These are phyloP conservation scores for Rugosomyces carneus DNA, from an alignment of 1,284 basidiomycete species.

Conservation along the genomic window DNA sequence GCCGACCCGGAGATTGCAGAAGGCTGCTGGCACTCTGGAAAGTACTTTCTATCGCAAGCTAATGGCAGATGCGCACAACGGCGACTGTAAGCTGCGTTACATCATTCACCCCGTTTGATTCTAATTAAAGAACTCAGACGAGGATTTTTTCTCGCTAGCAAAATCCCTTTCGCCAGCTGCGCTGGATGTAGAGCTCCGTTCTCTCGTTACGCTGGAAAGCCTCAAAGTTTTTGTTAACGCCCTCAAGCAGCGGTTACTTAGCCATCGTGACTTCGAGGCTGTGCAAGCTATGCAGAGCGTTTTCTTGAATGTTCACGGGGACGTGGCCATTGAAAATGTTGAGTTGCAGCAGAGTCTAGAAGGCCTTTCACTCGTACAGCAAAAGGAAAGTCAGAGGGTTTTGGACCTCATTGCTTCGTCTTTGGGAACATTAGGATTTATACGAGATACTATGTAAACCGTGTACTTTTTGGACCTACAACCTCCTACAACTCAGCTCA, in stretches of 20 bases:
- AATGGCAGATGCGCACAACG: constrained; percentile 46
- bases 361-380: constrained; percentile 56
- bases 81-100: constrained; percentile 56
- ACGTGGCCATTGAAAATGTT: constrained; percentile 65
- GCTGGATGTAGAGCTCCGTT: constrained; percentile 87
- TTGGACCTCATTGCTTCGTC: constrained; percentile 66
- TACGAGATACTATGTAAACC: constrained; percentile 38
- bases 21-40: constrained; percentile 49
- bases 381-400: constrained; percentile 67
- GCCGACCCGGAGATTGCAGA: constrained; percentile 49
- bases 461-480: no score
- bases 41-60: constrained; percentile 75
- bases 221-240: constrained; percentile 72
- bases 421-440: constrained; percentile 67
- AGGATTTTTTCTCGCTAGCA: constrained; percentile 79
- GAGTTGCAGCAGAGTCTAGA: constrained; percentile 59
- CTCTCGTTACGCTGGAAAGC: constrained; percentile 61
- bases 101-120: not conserved
- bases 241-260: constrained; percentile 66
- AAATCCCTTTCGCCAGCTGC: constrained; percentile 89
- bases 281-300: constrained; percentile 87
- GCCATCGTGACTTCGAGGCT: constrained; percentile 91
- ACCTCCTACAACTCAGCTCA: no score
- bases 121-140: constrained; percentile 42
- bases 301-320: constrained; percentile 82